Conservation (phyloP, 805 yeast species). For the Sugiyamaella smithiae region DNA sequence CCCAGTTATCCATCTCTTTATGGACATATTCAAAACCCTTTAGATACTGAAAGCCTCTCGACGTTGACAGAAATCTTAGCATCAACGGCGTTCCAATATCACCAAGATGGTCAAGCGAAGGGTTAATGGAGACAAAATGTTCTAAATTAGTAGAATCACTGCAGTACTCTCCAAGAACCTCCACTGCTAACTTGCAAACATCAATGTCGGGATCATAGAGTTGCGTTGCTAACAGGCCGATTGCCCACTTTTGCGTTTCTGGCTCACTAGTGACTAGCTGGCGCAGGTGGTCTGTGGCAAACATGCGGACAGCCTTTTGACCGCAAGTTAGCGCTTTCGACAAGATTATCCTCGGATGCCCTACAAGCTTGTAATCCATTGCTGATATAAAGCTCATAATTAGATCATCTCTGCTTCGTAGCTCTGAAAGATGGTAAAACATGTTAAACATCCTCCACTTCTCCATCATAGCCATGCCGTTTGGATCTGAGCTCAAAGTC, state of each 20-base stretch:
- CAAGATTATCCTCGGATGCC: conserved; percentile 67
- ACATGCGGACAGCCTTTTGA: conserved; percentile 48
- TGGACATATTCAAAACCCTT: conserved; percentile 58
- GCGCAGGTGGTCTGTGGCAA: conserved; percentile 56
- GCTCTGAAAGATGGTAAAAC: conserved; percentile 64
- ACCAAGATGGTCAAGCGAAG: conserved; percentile 54
- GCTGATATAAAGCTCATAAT: conserved; percentile 56
- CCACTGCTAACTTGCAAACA: conserved; percentile 57
- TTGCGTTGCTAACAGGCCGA: conserved; percentile 58
- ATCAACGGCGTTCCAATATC: conserved; percentile 56
- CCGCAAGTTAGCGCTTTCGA: conserved; percentile 61
- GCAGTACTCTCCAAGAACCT: conserved; percentile 52
- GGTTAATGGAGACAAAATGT: conserved; percentile 51
- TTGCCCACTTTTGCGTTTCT: conserved; percentile 42
- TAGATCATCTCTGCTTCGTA: conserved; percentile 54
- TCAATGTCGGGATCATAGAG: conserved; percentile 62
- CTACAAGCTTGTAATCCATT: conserved; percentile 56
- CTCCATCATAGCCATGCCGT: conserved; percentile 68
- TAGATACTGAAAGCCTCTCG: conserved; percentile 68
- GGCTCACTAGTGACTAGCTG: conserved; percentile 33
- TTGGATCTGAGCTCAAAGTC: conserved; percentile 53
- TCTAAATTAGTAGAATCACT: conserved; percentile 44
- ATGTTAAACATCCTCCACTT: conserved; percentile 85
- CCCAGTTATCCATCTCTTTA: conserved; percentile 67
- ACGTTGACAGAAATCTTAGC: conserved; percentile 59